Percentiles rank a stretch among this genome's conserved stretches.
These are phyloP conservation scores for Boletus pseudopeckii DNA, from an alignment of 768 basidiomycete species.

Conservation along the genomic window DNA sequence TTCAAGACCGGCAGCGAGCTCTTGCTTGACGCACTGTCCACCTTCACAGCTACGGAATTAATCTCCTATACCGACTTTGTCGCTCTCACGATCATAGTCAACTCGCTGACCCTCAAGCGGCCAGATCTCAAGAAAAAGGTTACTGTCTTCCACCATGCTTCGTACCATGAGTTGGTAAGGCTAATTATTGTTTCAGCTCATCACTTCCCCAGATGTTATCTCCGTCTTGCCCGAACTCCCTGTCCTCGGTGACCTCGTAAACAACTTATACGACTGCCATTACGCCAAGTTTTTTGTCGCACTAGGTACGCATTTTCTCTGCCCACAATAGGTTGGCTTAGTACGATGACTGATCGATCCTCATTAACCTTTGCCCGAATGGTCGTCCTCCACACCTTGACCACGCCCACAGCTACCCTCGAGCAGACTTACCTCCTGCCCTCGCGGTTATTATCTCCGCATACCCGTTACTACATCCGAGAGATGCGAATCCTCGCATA, in stretches of 20 bases:
- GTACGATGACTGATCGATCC: conserved; percentile 7
- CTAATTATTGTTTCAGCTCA: conserved; percentile 50
- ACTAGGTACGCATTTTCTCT: conserved; percentile 51
- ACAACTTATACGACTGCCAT: conserved; percentile 87
- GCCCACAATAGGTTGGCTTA: neutral
- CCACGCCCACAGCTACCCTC: conserved; percentile 59
- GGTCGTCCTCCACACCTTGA: neutral
- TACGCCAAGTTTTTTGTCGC: conserved; percentile 94
- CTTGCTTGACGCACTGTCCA: conserved; percentile 86
- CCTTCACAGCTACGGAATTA: conserved; percentile 91
- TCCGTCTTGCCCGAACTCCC: conserved; percentile 82
- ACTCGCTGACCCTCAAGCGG: conserved; percentile 69
- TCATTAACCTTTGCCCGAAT: neutral
- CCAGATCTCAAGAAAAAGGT: conserved; percentile 94
- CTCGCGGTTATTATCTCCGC: conserved; percentile 79
- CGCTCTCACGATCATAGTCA: conserved; percentile 76
- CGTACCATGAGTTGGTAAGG: neutral
- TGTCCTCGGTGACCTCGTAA: conserved; percentile 75
- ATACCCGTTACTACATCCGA: conserved; percentile 86
- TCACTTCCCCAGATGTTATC: conserved; percentile 83
- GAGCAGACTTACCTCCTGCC: conserved; percentile 87
- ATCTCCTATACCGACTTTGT: conserved; percentile 90
- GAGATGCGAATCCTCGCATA: conserved; percentile 97
- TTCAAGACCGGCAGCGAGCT: conserved; percentile 84
- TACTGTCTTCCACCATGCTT: neutral